Base-by-base conservation (phyloP, 495 filamentous ascomycete genomes). In the Penicillium desertorum region DNA sequence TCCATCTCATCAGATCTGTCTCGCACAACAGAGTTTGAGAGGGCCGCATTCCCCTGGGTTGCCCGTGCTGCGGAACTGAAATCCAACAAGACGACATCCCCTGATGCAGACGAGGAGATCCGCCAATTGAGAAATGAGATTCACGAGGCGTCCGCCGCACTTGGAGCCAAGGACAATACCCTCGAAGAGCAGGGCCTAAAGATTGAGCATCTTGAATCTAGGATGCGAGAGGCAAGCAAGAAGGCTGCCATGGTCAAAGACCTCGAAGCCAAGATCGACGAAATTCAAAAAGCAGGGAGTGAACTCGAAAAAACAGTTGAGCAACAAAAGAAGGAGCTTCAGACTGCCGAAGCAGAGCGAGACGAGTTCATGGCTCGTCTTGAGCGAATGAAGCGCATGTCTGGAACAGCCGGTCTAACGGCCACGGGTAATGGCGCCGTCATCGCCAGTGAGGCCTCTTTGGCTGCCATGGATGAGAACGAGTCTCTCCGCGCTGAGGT, bases 101-200 rank as follows among this genome's bases (percentile, higher is more conserved):
- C 88, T 9, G 90, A 95, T 60, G 86, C 86, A 8, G 91, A 96
- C 62, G 84, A 90, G 57, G 87, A 92, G 63, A 81, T 92, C 43
- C 83, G 82, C 11, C 83, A 84, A 17, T 74, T 96, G 34, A 88
- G 86, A 63, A 88, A 91, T 43, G 87, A 93, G 54, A 86, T 77
- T 67, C 84, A 88, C 84, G 65, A 86, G 62, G 68, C 76, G 20
- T 71, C 76, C 11, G 65, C 82, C 77, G 62, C 85, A 84, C 62
- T 91, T 10, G 82, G 84, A 3, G 88, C 96, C 58, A 95, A 96
- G 70, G 93, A 96, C 65, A 94, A 97, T 71, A 89, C 90, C 5
- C 86, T 98, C 44, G 92, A 96, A 80, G 84, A 88, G 41, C 92
- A 96, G 61, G 83, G 89, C 12, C 83, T 87, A 32, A 88, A 90